These are phyloP conservation scores for Panicum miliaceum DNA, from an alignment of 176 grass and related monocot species.

Conservation along the genomic window DNA sequence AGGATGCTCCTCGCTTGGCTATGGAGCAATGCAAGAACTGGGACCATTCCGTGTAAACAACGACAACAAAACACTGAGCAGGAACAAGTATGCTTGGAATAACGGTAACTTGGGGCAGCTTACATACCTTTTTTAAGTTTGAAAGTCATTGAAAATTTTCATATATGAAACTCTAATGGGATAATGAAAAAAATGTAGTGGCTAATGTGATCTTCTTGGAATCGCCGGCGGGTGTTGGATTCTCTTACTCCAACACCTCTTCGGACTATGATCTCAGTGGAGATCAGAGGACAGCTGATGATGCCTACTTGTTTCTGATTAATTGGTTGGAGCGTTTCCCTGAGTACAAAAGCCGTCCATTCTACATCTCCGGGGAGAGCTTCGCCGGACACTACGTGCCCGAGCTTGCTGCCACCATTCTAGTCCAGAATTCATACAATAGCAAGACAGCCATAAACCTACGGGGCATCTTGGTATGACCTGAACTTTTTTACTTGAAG, in stretches of 20 bases:
- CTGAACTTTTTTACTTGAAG: background rate
- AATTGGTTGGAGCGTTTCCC: conserved; percentile 59
- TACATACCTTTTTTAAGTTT: background rate
- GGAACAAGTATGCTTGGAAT: conserved; percentile 61
- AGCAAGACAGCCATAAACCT: conserved; percentile 46
- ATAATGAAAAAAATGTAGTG: conserved; percentile 9
- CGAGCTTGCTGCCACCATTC: conserved; percentile 44
- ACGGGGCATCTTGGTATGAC: conserved; percentile 42
- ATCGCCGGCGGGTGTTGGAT: conserved; percentile 62
- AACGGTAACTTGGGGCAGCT: conserved; percentile 18
- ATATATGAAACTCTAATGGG: background rate
- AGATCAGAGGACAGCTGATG: conserved; percentile 34
- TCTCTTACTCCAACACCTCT: conserved; percentile 58
- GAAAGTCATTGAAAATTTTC: background rate
- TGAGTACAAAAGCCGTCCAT: conserved; percentile 44
- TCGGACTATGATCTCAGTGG: conserved; percentile 38
- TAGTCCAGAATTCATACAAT: conserved; percentile 45
- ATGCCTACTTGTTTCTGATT: conserved; percentile 40
- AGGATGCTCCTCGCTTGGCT: conserved; percentile 61
- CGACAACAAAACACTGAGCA: conserved; percentile 59
- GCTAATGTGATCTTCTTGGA: conserved; percentile 70
- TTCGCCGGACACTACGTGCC: conserved; percentile 60
- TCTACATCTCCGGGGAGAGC: conserved; percentile 73
- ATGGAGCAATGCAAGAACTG: conserved; percentile 59
- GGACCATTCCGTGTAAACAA: conserved; percentile 54